A percentile compares a stretch with the other conserved stretches of the same genome.
phyloP scores from a whole-genome alignment of 805 yeast species.

The Ogataea dorogensis region DNA sequence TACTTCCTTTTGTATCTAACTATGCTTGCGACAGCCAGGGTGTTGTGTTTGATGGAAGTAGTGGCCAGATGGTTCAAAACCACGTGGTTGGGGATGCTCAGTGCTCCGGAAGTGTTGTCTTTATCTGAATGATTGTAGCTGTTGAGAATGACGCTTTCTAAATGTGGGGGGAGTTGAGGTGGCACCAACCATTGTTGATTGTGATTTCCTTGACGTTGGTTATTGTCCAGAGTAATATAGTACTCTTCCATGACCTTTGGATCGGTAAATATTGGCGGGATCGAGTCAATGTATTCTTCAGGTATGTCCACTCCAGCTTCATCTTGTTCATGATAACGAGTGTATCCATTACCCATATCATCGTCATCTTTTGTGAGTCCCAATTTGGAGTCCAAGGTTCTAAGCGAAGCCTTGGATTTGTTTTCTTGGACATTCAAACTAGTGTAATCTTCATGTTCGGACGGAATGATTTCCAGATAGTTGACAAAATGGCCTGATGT shows the following conservation, averaged over 20 bases:
- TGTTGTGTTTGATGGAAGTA: conserved; percentile 89
- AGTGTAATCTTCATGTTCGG: conserved; percentile 28
- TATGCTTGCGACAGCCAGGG: conserved; percentile 88
- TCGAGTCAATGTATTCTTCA: conserved; percentile 56
- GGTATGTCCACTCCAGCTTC: conserved; percentile 31
- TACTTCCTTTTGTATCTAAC: conserved; percentile 86
- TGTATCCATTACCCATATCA: conserved; percentile 81
- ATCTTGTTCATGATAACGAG: conserved; percentile 69
- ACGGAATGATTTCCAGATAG: conserved; percentile 67
- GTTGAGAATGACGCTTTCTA: conserved; percentile 90
- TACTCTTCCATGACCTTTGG: conserved; percentile 87
- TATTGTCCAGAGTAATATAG: conserved; percentile 70
- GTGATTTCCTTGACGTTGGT: conserved; percentile 50
- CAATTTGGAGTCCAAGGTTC: conserved; percentile 58
- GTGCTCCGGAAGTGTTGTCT: conserved; percentile 82
- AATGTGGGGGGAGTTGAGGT: conserved; percentile 94
- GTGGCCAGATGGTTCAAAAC: conserved; percentile 94
- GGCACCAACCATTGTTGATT: conserved; percentile 71
- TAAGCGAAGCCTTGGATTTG: conserved; percentile 29
- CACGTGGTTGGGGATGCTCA: conserved; percentile 93
- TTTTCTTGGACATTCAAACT: conserved; percentile 18
- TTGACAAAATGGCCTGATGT: conserved; percentile 95
- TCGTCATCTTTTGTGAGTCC: conserved; percentile 66
- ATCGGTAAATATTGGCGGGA: conserved; percentile 82
- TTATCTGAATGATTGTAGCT: conserved; percentile 59